Percentiles rank a stretch among this genome's conserved stretches.
These are phyloP conservation scores for Colletotrichum magnum DNA, from an alignment of 2,329 filamentous ascomycete genomes.

Conservation along the genomic window DNA sequence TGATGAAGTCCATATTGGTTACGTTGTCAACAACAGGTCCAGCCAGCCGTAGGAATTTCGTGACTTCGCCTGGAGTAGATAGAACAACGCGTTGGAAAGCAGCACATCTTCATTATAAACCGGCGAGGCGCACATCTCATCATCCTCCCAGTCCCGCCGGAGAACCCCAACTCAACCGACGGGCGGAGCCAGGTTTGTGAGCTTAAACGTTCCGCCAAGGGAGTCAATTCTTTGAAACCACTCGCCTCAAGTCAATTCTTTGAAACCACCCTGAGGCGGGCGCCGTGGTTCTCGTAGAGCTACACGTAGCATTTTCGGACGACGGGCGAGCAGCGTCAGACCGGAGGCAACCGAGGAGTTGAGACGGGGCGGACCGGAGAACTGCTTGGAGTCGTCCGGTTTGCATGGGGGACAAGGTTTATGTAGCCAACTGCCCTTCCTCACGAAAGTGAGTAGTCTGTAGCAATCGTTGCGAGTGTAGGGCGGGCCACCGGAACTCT, in stretches of 20 bases:
- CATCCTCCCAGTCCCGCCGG: neutral
- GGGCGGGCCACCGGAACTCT: neutral
- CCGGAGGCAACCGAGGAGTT: neutral
- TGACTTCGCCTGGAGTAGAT: too few species aligned
- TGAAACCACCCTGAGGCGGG: constrained; percentile 23
- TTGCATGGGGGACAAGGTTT: constrained; percentile 11
- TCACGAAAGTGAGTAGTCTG: neutral
- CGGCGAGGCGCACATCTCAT: neutral
- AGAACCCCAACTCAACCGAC: constrained; percentile 17
- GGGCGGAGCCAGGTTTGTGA: constrained; percentile 1
- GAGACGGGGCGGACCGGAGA: neutral
- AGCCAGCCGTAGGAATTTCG: neutral
- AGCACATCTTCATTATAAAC: constrained; percentile 4
- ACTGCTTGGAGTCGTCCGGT: constrained; percentile 29
- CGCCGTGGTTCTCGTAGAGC: neutral
- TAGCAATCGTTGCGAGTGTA: neutral
- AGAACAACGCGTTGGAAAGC: too few species aligned
- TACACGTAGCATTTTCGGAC: constrained; percentile 6
- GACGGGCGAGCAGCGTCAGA: neutral
- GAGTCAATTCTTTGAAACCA: constrained; percentile 3
- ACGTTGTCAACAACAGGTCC: neutral
- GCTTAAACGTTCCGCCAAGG: neutral
- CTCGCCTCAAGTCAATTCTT: neutral
- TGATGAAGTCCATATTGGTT: constrained; percentile 16
- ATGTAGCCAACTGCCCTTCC: too few species aligned